Conservation (phyloP, 805 yeast species). For the Cyberlindnera galapagoensis region DNA sequence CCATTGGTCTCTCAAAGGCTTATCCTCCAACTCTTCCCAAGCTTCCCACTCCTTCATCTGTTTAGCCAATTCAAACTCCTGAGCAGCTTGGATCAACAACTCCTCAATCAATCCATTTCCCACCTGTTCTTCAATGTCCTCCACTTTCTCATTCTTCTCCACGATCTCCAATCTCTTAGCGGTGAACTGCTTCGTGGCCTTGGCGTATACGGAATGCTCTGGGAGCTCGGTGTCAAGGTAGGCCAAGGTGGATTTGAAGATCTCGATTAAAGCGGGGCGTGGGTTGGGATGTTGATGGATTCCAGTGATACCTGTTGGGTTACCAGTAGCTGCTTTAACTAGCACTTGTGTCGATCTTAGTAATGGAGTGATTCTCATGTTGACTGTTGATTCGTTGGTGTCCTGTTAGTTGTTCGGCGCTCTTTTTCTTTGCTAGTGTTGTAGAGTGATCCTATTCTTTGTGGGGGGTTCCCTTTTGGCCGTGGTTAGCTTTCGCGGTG, state of each 20-base stretch:
- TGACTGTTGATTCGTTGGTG: neutral
- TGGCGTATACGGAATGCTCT: constrained; percentile 64
- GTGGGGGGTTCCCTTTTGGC: no score
- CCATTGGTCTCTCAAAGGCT: constrained; percentile 82
- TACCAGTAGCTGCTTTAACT: constrained; percentile 52
- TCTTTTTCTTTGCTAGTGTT: no score
- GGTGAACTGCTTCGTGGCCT: constrained; percentile 67
- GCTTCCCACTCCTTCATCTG: constrained; percentile 62
- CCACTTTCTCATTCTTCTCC: constrained; percentile 51
- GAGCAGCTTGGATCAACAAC: constrained; percentile 73
- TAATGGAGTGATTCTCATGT: constrained; percentile 29
- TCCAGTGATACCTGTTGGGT: constrained; percentile 81
- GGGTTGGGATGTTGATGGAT: constrained; percentile 77
- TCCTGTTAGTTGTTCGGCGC: neutral
- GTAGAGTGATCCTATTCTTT: no score
- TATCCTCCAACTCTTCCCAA: constrained; percentile 79
- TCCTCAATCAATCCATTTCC: constrained; percentile 86
- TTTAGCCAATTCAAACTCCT: constrained; percentile 63
- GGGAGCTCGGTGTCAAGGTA: constrained; percentile 60
- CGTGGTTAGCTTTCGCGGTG: no score
- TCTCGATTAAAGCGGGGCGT: constrained; percentile 64
- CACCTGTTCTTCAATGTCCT: constrained; percentile 62
- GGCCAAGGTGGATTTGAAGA: constrained; percentile 64
- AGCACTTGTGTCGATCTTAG: constrained; percentile 39
- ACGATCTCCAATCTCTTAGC: constrained; percentile 63